Evolutionary conservation across 495 filamentous ascomycete genomes (phyloP).

Genomic region (Poronia punctata): DNA sequence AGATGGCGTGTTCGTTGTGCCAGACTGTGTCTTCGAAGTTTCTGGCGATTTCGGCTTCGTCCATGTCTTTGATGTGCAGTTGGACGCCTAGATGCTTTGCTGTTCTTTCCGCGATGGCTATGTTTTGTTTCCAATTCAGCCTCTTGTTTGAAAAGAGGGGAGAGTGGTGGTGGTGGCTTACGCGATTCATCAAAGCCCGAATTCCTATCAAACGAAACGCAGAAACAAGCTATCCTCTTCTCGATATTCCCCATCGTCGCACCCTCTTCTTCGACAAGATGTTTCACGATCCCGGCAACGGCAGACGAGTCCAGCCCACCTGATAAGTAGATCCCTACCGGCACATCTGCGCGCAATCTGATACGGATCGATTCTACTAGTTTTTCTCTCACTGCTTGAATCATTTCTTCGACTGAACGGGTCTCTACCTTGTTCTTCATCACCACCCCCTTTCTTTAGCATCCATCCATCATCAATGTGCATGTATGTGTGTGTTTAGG

Average conservation of each 20-base stretch:
- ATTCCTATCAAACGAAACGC: slow-evolving; percentile 39
- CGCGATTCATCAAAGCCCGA: slow-evolving; percentile 42
- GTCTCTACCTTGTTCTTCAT: slow-evolving; percentile 22
- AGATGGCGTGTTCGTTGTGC: slow-evolving; percentile 38
- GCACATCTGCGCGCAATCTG: slow-evolving; percentile 47
- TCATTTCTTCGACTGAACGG: slow-evolving; percentile 37
- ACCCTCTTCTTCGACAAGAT: slow-evolving; percentile 36
- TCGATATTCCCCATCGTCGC: slow-evolving; percentile 28
- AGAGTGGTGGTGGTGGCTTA: slow-evolving; percentile 9
- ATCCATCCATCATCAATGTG: not conserved
- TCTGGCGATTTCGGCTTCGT: slow-evolving; percentile 37
- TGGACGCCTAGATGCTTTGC: slow-evolving; percentile 44
- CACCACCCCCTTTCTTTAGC: no score
- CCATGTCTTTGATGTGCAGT: slow-evolving; percentile 35
- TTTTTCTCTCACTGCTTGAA: slow-evolving; percentile 35
- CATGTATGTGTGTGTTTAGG: no score
- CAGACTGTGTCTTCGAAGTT: slow-evolving; percentile 44
- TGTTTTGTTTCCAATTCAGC: slow-evolving; percentile 1
- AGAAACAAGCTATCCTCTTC: slow-evolving; percentile 34
- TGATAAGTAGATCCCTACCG: slow-evolving; percentile 44
- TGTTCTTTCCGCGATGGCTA: slow-evolving; percentile 43
- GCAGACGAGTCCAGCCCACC: slow-evolving; percentile 49
- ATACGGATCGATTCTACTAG: slow-evolving; percentile 40
- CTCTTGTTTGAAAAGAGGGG: not conserved
- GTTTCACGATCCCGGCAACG: slow-evolving; percentile 45